Evolutionary conservation across 1,284 basidiomycete species (phyloP).

Genomic region (Trichosporon sp.): DNA sequence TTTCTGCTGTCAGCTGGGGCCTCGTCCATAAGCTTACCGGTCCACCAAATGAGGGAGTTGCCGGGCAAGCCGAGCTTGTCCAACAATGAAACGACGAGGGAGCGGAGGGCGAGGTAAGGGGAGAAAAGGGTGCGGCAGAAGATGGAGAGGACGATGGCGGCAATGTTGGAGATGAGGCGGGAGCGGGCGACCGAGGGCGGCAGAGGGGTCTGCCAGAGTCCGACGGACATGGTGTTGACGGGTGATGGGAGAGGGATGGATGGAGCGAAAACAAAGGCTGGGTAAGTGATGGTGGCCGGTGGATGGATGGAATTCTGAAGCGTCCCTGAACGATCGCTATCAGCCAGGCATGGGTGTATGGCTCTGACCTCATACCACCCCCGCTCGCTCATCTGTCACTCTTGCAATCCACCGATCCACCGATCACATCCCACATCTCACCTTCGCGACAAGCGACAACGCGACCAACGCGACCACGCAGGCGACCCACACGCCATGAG

Average conservation of each 20-base stretch:
- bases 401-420: background rate
- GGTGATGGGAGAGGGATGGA: background rate
- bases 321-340: constrained; percentile 13
- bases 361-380: constrained; percentile 8
- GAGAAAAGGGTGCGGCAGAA: constrained; percentile 41
- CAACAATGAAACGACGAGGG: constrained; percentile 32
- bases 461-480: background rate
- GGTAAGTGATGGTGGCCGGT: background rate
- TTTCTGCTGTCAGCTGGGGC: constrained; percentile 35
- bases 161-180: constrained; percentile 49
- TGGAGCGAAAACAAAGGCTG: constrained; percentile 9
- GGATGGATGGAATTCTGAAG: constrained; percentile 5
- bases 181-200: constrained; percentile 37
- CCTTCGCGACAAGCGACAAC: background rate
- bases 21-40: constrained; percentile 27
- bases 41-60: constrained; percentile 27
- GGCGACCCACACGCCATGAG: constrained; percentile 14
- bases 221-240: constrained; percentile 2
- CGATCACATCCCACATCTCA: too few species aligned
- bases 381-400: background rate
- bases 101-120: constrained; percentile 42
- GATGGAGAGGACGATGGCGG: constrained; percentile 39
- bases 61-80: constrained; percentile 30
- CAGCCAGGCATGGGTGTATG: too few species aligned
- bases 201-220: constrained; percentile 31